Base-by-base conservation (phyloP, 495 filamentous ascomycete genomes). In the Penicillium antarcticum region DNA sequence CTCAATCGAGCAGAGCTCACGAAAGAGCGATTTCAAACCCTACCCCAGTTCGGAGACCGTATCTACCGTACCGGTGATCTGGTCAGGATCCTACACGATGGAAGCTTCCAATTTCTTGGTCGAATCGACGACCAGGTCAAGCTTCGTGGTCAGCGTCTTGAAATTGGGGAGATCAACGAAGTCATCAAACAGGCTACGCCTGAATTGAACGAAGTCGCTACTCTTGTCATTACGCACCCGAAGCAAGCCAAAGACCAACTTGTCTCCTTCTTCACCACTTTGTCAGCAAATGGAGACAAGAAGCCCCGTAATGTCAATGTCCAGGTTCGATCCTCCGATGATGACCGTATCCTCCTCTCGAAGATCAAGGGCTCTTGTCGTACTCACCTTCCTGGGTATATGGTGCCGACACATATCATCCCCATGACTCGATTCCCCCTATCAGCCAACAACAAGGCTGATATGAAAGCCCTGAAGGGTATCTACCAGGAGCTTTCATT, bases 91-190 rank as follows among this genome's bases (percentile, higher is more conserved):
- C 65, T 78, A 56, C 54, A 63, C 5, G 74, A 77, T 56, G 75
- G 62, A n/a, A 69, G 69, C 10, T 60, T 78, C 26, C 76, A 87
- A 23, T 91, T 89, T 54, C 68, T 82, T n/a, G 87, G 88, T 12
- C 79, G 89, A 13, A 72, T 82, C 1, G 89, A 95, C 56, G 87
- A 86, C 40, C 89, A 92, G 62, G 79, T 89, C 42, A 95, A 92
- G 60, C 77, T 95, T 16, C 77, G 88, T 24, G 89, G 89, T 1
- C 84, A 92, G 55, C 72, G 88, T 48, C 74, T 91, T 23, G 88
- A 92, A 54, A 76, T 94, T 36, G 80, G 81, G 2, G 91, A 96
- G 60, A 86, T 96, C 42, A 80, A 78, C 21, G 72, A 79, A 46
- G 73, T 79, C 2, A 65, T 83, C 36, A 70, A 66, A 52, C 65